Conservation (phyloP, 768 basidiomycete species). For the Amanita thiersii region DNA sequence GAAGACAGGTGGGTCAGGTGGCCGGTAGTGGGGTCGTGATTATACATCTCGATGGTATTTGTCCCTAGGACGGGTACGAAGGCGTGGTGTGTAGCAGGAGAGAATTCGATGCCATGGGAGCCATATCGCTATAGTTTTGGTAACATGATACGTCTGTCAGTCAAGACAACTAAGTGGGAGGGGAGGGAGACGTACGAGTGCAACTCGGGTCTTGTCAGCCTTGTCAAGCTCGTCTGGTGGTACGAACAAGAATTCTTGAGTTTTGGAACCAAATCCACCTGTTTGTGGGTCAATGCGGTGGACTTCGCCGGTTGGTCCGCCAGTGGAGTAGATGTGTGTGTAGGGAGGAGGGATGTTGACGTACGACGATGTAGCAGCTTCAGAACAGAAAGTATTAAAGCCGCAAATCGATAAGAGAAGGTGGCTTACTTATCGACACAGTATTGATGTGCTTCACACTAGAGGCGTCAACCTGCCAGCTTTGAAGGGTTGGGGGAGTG, state of each 20-base stretch:
- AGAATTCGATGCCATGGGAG: slow-evolving; percentile 44
- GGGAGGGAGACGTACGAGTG: slow-evolving; percentile 26
- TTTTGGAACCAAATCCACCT: slow-evolving; percentile 32
- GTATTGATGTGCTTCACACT: slow-evolving; percentile 25
- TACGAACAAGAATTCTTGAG: slow-evolving; percentile 41
- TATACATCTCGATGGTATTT: slow-evolving; percentile 39
- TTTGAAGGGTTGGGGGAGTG: slow-evolving; percentile 34
- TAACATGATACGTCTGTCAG: not conserved
- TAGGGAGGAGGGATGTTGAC: slow-evolving; percentile 39
- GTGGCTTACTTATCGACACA: slow-evolving; percentile 34
- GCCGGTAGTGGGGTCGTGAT: slow-evolving; percentile 22
- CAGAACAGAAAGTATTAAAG: not conserved
- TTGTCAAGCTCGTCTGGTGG: slow-evolving; percentile 28
- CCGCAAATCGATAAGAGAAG: not conserved
- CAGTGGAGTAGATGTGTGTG: slow-evolving; percentile 39
- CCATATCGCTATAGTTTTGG: slow-evolving; percentile 45
- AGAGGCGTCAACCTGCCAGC: slow-evolving; percentile 31
- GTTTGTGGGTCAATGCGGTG: slow-evolving; percentile 27
- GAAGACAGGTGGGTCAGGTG: slow-evolving; percentile 27
- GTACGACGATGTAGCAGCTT: slow-evolving; percentile 49
- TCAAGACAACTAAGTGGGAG: not conserved
- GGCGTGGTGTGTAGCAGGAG: slow-evolving; percentile 23
- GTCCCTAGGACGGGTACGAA: slow-evolving; percentile 46
- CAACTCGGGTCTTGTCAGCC: slow-evolving; percentile 43
- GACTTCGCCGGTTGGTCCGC: slow-evolving; percentile 44